These are phyloP conservation scores for Trypanosoma lewisi DNA, from an alignment of 208 protist species.

Conservation along the genomic window DNA sequence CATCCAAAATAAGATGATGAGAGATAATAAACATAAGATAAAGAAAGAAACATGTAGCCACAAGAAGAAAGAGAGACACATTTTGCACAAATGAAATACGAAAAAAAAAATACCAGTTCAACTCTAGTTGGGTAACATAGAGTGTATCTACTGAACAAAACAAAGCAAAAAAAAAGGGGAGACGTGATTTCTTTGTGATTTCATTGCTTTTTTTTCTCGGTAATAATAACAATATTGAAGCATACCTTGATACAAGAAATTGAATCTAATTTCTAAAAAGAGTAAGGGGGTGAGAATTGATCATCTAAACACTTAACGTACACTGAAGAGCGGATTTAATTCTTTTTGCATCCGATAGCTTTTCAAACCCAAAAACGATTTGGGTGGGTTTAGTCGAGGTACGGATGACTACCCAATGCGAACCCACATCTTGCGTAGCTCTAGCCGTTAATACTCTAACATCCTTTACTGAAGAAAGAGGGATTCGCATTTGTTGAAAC, in stretches of 20 bases:
- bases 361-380: constrained; percentile 80
- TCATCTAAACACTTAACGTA: constrained; percentile 9
- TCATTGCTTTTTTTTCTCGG: too few relatives aligned
- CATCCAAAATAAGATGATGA: too few relatives aligned
- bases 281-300: constrained; percentile 6
- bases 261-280: constrained; percentile 4
- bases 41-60: not conserved
- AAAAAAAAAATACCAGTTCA: not conserved
- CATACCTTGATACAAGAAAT: not conserved
- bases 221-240: not conserved
- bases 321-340: constrained; percentile 36
- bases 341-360: constrained; percentile 44
- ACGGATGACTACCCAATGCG: constrained; percentile 46
- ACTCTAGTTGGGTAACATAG: not conserved
- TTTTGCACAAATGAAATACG: not conserved
- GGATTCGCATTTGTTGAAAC: constrained; percentile 57
- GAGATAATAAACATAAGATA: too few relatives aligned
- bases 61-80: not conserved
- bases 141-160: too few relatives aligned
- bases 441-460: constrained; percentile 35
- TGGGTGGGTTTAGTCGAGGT: constrained; percentile 73
- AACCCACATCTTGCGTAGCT: constrained; percentile 44
- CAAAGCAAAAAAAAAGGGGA: too few relatives aligned
- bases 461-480: constrained; percentile 42
- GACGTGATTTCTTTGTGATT: too few relatives aligned